Conservation (phyloP, 805 yeast genomes). For the Hanseniaspora thailandica region DNA sequence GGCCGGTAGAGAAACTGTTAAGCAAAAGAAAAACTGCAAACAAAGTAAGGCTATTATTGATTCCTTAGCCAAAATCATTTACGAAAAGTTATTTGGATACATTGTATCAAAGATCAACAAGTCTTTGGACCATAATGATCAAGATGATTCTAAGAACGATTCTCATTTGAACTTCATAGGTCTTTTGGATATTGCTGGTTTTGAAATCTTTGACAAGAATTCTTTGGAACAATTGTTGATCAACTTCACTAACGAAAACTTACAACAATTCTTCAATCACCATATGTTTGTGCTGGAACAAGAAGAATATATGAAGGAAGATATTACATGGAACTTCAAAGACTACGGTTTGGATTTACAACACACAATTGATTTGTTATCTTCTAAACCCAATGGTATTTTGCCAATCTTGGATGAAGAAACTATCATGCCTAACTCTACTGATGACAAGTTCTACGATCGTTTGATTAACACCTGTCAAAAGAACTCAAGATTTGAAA, state of each 20-base stretch:
- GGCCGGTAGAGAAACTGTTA: conserved; percentile 80
- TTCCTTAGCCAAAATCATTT: conserved; percentile 75
- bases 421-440: conserved; percentile 83
- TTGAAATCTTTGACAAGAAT: conserved; percentile 86
- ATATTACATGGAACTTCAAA: conserved; percentile 90
- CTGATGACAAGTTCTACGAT: conserved; percentile 71
- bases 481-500: conserved; percentile 46
- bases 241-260: conserved; percentile 91
- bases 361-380: conserved; percentile 80
- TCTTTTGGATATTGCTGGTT: conserved; percentile 93
- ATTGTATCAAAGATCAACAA: conserved; percentile 67
- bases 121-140: conserved; percentile 41
- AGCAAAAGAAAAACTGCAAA: conserved; percentile 61
- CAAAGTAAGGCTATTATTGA: conserved; percentile 77
- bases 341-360: conserved; percentile 93
- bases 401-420: conserved; percentile 86
- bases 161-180: conserved; percentile 57
- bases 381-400: conserved; percentile 56
- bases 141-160: conserved; percentile 22
- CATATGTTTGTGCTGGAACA: conserved; percentile 96
- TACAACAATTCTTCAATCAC: conserved; percentile 95
- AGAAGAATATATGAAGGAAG: conserved; percentile 85
- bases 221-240: conserved; percentile 96
- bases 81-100: conserved; percentile 70
- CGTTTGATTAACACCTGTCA: conserved; percentile 59